Percentiles rank a stretch among this genome's conserved stretches.
Evolutionary conservation across 257 asterid genomes (phyloP).

Genomic region (Lavandula angustifolia): DNA sequence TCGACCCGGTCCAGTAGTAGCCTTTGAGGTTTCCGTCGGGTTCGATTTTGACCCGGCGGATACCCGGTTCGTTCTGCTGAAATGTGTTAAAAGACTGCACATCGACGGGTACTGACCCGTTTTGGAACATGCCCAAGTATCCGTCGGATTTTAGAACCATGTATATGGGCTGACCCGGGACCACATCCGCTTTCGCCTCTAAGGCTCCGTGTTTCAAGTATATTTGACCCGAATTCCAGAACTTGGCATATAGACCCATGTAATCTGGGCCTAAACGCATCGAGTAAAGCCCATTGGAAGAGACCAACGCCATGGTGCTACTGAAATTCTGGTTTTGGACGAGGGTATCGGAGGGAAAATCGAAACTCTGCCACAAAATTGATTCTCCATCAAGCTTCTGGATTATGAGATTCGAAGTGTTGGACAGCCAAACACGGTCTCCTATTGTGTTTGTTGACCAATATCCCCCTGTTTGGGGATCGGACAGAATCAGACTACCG

Average conservation of each 20-base stretch:
- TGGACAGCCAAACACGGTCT: slow-evolving; percentile 69
- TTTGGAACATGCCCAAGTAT: slow-evolving; percentile 80
- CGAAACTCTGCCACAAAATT: slow-evolving; percentile 71
- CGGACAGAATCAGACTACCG: slow-evolving; percentile 72
- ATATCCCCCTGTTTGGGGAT: slow-evolving; percentile 56
- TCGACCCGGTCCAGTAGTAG: slow-evolving; percentile 85
- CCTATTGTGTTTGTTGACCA: slow-evolving; percentile 79
- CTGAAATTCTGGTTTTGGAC: slow-evolving; percentile 82
- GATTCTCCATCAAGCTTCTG: slow-evolving; percentile 27
- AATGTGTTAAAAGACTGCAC: slow-evolving; percentile 71
- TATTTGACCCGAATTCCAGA: slow-evolving; percentile 49
- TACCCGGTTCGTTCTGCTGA: slow-evolving; percentile 56
- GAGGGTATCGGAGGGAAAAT: slow-evolving; percentile 82
- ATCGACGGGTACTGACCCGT: slow-evolving; percentile 64
- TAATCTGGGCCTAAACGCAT: slow-evolving; percentile 69
- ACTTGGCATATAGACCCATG: slow-evolving; percentile 57
- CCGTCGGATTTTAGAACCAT: slow-evolving; percentile 61
- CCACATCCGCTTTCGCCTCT: slow-evolving; percentile 67
- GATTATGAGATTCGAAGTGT: slow-evolving; percentile 64
- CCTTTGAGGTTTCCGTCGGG: slow-evolving; percentile 79
- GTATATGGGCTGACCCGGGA: slow-evolving; percentile 61
- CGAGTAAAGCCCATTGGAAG: slow-evolving; percentile 75
- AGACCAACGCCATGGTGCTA: slow-evolving; percentile 52
- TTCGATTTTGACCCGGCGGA: slow-evolving; percentile 67
- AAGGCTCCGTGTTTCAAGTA: slow-evolving; percentile 68